Conservation (phyloP, 805 yeast species). For the Pichia phayaonensis region DNA sequence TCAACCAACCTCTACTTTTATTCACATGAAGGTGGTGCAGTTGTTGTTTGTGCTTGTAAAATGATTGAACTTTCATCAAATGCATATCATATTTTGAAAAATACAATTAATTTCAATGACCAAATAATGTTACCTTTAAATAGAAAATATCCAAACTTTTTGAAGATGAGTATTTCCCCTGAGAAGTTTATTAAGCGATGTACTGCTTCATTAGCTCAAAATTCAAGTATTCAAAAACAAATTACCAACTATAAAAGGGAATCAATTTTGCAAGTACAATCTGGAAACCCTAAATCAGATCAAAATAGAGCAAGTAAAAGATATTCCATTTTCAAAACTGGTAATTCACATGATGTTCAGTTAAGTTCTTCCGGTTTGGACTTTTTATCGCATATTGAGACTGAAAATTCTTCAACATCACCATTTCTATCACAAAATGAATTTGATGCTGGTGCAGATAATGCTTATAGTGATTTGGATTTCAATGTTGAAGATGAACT, state of each 20-base stretch:
- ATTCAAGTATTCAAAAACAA: conserved; percentile 26
- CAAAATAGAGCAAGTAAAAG: conserved; percentile 27
- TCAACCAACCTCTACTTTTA: conserved; percentile 35
- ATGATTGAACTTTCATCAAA: conserved; percentile 45
- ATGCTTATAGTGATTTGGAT: conserved; percentile 1
- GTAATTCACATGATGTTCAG: conserved; percentile 41
- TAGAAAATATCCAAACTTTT: conserved; percentile 61
- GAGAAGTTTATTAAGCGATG: conserved; percentile 53
- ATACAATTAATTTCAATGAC: conserved; percentile 40
- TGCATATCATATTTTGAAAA: conserved; percentile 47
- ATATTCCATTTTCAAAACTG: conserved; percentile 44
- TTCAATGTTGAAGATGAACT: conserved; percentile 36
- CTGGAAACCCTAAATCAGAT: no score
- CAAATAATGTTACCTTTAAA: conserved; percentile 54
- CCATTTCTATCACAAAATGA: conserved; percentile 25
- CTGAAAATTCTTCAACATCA: conserved; percentile 14
- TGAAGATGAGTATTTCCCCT: conserved; percentile 48
- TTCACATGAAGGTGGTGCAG: conserved; percentile 56
- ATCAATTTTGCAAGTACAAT: conserved; percentile 3
- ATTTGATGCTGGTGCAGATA: conserved; percentile 12
- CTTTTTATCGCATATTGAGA: conserved; percentile 25
- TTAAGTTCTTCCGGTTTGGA: conserved; percentile 43
- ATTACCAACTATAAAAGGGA: conserved; percentile 11
- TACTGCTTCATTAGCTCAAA: conserved; percentile 49
- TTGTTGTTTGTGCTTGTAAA: conserved; percentile 28